These are phyloP conservation scores for Solanum appendiculatum DNA, from an alignment of 257 asterid species.

Conservation along the genomic window DNA sequence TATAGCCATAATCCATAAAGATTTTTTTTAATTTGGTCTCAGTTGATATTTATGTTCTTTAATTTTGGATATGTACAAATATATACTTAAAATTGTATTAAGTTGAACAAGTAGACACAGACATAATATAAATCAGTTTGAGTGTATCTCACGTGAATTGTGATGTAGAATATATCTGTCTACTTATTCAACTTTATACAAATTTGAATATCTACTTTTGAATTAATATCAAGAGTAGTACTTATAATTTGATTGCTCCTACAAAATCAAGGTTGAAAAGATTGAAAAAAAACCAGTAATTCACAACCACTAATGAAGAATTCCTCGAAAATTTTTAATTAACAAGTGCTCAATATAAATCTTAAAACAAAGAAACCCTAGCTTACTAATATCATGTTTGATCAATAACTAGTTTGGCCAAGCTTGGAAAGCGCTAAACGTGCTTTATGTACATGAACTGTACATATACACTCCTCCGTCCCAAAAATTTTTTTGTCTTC, in stretches of 20 bases:
- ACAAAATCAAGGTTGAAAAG: not conserved
- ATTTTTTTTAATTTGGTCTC: not conserved
- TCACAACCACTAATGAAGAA: not conserved
- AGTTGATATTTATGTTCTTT: too few species aligned
- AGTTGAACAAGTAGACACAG: too few species aligned
- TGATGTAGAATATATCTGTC: too few species aligned
- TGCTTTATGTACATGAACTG: not conserved
- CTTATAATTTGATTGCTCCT: not conserved
- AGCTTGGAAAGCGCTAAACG: not conserved
- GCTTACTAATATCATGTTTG: not conserved
- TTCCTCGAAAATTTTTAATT: not conserved
- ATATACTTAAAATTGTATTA: too few species aligned
- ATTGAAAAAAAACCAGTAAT: too few species aligned
- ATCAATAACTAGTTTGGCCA: not conserved
- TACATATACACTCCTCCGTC: not conserved
- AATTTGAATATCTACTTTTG: not conserved
- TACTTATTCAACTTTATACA: too few species aligned
- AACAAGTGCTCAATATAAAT: not conserved
- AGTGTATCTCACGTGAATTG: not conserved
- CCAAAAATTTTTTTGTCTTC: not conserved
- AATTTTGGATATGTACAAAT: too few species aligned
- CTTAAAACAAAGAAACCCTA: not conserved
- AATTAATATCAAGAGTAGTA: not conserved
- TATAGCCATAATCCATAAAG: not conserved
- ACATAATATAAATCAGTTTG: too few species aligned